Conservation (phyloP, 2,329 filamentous ascomycete genomes). For the Paramyrothecium sp. region DNA sequence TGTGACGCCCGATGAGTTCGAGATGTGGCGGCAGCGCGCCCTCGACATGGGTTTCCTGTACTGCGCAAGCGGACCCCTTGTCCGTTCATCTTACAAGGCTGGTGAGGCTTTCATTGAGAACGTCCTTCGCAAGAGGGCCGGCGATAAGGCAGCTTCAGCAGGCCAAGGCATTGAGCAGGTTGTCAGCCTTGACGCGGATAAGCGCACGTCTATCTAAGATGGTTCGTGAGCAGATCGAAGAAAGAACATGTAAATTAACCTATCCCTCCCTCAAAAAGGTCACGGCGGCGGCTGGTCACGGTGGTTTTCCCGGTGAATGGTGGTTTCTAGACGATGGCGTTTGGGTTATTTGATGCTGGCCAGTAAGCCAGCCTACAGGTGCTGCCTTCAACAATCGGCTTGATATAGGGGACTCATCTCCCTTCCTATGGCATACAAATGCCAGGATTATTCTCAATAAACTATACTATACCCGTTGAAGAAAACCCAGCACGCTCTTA, state of each 20-base stretch:
- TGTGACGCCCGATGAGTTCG: constrained; percentile 86
- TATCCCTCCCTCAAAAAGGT: constrained; percentile 9
- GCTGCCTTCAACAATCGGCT: neutral
- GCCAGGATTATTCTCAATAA: too few relatives aligned
- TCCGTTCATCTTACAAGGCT: constrained; percentile 95
- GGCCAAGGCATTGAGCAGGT: constrained; percentile 35
- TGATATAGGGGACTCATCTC: neutral
- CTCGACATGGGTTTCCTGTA: constrained; percentile 96
- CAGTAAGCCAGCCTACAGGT: neutral
- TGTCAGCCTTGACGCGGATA: constrained; percentile 34
- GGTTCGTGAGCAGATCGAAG: neutral
- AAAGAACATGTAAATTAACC: constrained; percentile 2
- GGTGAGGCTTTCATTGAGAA: constrained; percentile 99
- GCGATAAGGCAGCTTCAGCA: constrained; percentile 32
- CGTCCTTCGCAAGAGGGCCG: constrained; percentile 79
- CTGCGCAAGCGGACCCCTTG: constrained; percentile 88
- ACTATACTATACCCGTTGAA: too few relatives aligned
- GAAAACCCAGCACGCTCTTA: too few relatives aligned
- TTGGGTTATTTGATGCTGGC: neutral
- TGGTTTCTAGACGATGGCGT: neutral
- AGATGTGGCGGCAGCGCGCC: constrained; percentile 85
- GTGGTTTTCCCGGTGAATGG: neutral
- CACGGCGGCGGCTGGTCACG: constrained; percentile 1
- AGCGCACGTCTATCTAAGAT: constrained; percentile 17
- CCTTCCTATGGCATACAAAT: neutral